These are phyloP conservation scores for Furcasterigmium furcatum DNA, from an alignment of 2,329 filamentous ascomycete genomes.

Conservation along the genomic window DNA sequence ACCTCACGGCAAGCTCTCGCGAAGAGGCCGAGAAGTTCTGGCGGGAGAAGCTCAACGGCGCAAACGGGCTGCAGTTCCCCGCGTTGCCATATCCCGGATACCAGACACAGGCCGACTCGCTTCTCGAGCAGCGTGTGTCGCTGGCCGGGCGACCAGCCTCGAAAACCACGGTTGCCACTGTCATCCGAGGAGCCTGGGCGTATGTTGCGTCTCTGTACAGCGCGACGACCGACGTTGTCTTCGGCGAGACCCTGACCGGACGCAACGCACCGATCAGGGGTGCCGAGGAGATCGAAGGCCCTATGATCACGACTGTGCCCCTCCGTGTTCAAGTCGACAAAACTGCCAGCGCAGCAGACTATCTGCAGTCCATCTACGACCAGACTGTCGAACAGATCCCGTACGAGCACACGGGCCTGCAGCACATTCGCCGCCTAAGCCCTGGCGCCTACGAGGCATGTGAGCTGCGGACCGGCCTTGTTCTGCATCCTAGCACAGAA, in stretches of 20 bases:
- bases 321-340: slow-evolving; percentile 45
- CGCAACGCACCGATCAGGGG: slow-evolving; percentile 46
- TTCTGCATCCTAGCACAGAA: slow-evolving; percentile 45
- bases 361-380: slow-evolving; percentile 53
- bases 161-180: slow-evolving; percentile 49
- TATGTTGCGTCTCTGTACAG: slow-evolving; percentile 51
- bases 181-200: slow-evolving; percentile 59
- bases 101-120: slow-evolving; percentile 46
- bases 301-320: slow-evolving; percentile 59
- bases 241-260: slow-evolving; percentile 58
- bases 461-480: slow-evolving; percentile 51
- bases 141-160: slow-evolving; percentile 24
- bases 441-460: slow-evolving; percentile 52
- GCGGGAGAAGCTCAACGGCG: slow-evolving; percentile 40
- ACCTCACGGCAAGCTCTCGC: slow-evolving; percentile 35
- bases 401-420: slow-evolving; percentile 61
- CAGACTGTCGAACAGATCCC: slow-evolving; percentile 55
- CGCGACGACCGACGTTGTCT: slow-evolving; percentile 49
- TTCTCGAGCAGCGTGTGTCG: slow-evolving; percentile 49
- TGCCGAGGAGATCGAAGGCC: slow-evolving; percentile 53
- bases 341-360: slow-evolving; percentile 41
- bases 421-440: slow-evolving; percentile 56
- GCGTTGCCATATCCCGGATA: slow-evolving; percentile 42
- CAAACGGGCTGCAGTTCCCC: slow-evolving; percentile 44
- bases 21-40: slow-evolving; percentile 41